These are phyloP conservation scores for Amaranthus hypochondriacus DNA, from an alignment of 148 eudicot genomes.

Conservation along the genomic window DNA sequence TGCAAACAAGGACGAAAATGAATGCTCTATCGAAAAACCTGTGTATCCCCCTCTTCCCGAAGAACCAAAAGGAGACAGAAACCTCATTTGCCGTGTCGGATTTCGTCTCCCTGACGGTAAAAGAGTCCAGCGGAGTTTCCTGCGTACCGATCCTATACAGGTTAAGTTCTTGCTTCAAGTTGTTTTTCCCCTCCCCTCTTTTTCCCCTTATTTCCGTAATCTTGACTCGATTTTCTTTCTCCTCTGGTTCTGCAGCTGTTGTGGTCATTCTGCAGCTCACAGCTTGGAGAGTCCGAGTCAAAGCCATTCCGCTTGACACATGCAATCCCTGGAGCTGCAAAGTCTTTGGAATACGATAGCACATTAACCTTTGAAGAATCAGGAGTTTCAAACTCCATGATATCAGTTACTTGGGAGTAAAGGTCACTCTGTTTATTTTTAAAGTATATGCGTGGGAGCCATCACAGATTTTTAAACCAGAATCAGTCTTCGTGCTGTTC, in stretches of 20 bases:
- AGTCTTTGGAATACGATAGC: conserved; percentile 51
- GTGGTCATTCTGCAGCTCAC: conserved; percentile 86
- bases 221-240: conserved; percentile 2
- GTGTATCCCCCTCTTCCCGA: conserved; percentile 78
- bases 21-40: conserved; percentile 32
- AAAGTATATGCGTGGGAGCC: conserved; percentile 12
- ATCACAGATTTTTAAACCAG: neutral
- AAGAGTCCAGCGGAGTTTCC: conserved; percentile 83
- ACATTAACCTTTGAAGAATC: conserved; percentile 63
- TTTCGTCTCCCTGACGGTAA: conserved; percentile 95
- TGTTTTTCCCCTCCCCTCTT: neutral
- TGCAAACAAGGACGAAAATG: conserved; percentile 35
- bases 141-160: conserved; percentile 75
- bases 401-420: conserved; percentile 74
- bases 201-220: neutral
- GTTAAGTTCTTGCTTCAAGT: conserved; percentile 26
- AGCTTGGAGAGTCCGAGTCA: conserved; percentile 51
- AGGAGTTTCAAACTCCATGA: conserved; percentile 85
- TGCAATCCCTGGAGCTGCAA: conserved; percentile 78
- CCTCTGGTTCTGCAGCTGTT: conserved; percentile 44
- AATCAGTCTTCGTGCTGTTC: conserved; percentile 7
- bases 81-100: conserved; percentile 74
- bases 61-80: conserved; percentile 77
- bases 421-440: neutral
- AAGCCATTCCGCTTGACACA: conserved; percentile 60